Base-by-base conservation (phyloP, 2,329 filamentous ascomycete genomes). In the Talaromyces sp. region DNA sequence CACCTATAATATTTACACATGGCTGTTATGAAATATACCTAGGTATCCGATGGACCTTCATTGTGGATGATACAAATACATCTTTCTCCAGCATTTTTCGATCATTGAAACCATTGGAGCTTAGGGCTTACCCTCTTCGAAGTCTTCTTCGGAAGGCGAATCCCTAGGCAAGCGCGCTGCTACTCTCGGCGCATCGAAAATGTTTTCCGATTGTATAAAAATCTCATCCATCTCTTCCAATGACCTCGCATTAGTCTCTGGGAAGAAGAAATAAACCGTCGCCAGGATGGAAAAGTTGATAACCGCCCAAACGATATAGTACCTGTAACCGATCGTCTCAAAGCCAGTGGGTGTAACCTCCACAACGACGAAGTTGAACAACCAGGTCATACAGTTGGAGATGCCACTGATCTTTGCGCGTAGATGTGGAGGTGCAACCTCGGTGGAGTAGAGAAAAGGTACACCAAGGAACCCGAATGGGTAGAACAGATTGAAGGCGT, bases 371-470 rank as follows among this genome's bases (percentile, higher is more conserved):
- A 74, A 75, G 41, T 71, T 73, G 62, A 73, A 71, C 2, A 65
- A 63, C 74, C 74, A 76, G 35, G 74, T 72, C 5, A 67, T 65
- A 13, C 66, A 81, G 0, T 81, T 84, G 0, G 79, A 81, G 40
- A 85, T 79, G 35, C 79, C 78, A 1, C 80, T 78, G 77, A 85
- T 83, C 19, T 80, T 76, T 1, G 82, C 59, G n/a, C 60, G 53
- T n/a, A 59, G 45, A 22, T 58, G 60, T 4, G 56, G 56, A 9
- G 60, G 60, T 1, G 57, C 57, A 4, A 60, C 52, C 37, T 61
- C 57, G 5, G 60, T 59, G 11, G 59, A 56, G 33, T 61, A 61
- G 17, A 61, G 51, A n/a, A 59, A 61, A 1, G 57, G 53, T 3
- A 58, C n/a, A 9, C 59, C 59, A 8, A 61, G 33, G n/a, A 61